These are phyloP conservation scores for Talaromyces liani DNA, from an alignment of 495 filamentous ascomycete species.

Conservation along the genomic window DNA sequence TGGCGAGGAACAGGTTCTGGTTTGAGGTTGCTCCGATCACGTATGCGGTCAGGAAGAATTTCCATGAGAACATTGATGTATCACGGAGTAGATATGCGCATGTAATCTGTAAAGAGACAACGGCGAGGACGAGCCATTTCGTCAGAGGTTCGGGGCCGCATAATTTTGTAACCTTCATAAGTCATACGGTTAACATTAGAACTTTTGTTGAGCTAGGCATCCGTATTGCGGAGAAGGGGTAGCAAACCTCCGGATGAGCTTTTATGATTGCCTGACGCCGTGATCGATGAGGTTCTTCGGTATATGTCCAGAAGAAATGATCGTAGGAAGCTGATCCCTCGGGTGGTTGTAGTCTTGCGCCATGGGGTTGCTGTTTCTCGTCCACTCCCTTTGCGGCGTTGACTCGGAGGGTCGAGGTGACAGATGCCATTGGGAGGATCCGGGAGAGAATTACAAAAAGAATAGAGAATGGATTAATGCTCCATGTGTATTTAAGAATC, in stretches of 20 bases:
- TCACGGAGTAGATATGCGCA: conserved; percentile 75
- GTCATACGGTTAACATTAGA: background rate
- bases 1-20: conserved; percentile 97
- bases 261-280: conserved; percentile 91
- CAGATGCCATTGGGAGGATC: conserved; percentile 2
- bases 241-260: conserved; percentile 83
- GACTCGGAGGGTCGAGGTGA: conserved; percentile 6
- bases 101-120: conserved; percentile 74
- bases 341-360: conserved; percentile 3
- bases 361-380: background rate
- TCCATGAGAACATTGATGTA: conserved; percentile 72
- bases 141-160: conserved; percentile 95
- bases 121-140: conserved; percentile 81
- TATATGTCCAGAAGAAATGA: conserved; percentile 88
- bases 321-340: conserved; percentile 30
- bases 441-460: background rate
- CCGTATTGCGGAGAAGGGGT: background rate
- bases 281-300: conserved; percentile 94
- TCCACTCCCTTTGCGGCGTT: conserved; percentile 3
- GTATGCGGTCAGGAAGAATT: conserved; percentile 82
- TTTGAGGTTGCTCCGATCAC: conserved; percentile 92
- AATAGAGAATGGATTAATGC: background rate
- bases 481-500: background rate
- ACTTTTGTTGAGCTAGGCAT: background rate
- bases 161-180: conserved; percentile 82